A percentile compares a stretch with the other conserved stretches of the same genome.
phyloP scores from a whole-genome alignment of 225 moss, liverwort and hornwort species.

The Marchantia polymorpha region DNA sequence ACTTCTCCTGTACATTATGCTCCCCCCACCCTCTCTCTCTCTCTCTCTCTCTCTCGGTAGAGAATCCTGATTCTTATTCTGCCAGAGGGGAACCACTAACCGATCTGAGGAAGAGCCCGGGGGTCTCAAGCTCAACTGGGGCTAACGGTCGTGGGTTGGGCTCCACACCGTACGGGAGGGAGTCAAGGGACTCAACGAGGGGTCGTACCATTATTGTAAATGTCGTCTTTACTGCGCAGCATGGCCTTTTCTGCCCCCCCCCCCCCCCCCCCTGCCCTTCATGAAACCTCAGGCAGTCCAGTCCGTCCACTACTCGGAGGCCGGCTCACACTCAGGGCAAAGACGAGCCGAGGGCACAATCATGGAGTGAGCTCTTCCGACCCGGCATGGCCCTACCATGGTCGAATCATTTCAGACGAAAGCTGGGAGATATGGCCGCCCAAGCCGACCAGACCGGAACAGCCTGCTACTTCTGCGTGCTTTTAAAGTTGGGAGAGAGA shows the following conservation, averaged over 20 bases:
- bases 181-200: not conserved
- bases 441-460: not conserved
- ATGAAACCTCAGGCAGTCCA: not conserved
- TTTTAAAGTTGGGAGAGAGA: not conserved
- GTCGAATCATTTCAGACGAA: not conserved
- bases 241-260: not conserved
- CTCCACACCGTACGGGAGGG: not conserved
- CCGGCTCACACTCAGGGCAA: not conserved
- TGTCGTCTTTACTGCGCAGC: not conserved
- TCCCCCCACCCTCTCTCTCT: no score
- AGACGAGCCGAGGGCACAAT: not conserved
- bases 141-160: slow-evolving; percentile 1
- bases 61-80: not conserved
- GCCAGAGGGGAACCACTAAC: not conserved
- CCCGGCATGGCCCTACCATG: slow-evolving; percentile 7
- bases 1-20: no score
- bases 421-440: not conserved
- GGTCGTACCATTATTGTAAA: slow-evolving; percentile 15
- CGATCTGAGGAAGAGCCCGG: not conserved
- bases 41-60: not conserved
- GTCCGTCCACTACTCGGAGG: not conserved
- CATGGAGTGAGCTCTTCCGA: slow-evolving; percentile 6
- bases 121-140: not conserved
- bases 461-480: not conserved
- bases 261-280: no score